phyloP scores from a whole-genome alignment of 2,329 filamentous ascomycete genomes.

The Neodidymelliopsis sp. region DNA sequence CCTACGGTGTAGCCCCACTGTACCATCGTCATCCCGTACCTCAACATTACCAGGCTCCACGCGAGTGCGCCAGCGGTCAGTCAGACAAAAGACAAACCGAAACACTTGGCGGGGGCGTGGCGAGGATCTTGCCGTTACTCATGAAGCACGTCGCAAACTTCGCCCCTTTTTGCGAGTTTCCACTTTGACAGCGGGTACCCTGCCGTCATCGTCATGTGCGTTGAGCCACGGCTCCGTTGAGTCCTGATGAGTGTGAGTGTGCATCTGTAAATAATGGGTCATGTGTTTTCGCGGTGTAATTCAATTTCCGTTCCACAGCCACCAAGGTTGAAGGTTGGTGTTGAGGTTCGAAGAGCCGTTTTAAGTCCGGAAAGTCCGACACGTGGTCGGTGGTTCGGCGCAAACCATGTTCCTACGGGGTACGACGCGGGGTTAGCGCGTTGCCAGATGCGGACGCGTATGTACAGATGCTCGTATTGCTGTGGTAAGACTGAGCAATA shows the following conservation, averaged over 20 bases:
- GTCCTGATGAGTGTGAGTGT: too few species aligned
- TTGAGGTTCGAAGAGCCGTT: background rate
- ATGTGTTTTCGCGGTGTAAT: background rate
- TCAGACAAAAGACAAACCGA: conserved; percentile 17
- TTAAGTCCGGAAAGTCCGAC: conserved; percentile 7
- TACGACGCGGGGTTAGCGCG: conserved; percentile 9
- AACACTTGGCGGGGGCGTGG: conserved; percentile 18
- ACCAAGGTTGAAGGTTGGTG: background rate
- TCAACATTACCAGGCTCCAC: conserved; percentile 11
- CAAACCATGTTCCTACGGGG: background rate
- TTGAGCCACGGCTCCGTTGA: conserved; percentile 3
- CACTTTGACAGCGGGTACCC: conserved; percentile 3
- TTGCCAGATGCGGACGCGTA: background rate
- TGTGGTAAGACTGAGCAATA: too few species aligned
- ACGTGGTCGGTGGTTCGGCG: conserved; percentile 7
- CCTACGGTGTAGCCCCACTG: conserved; percentile 2
- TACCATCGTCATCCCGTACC: conserved; percentile 10
- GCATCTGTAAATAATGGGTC: too few species aligned
- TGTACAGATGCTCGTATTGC: background rate
- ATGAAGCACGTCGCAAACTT: conserved; percentile 15
- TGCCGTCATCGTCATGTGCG: background rate
- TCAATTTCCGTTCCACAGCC: background rate
- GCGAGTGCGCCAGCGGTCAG: conserved; percentile 4
- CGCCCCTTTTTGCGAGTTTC: too few species aligned
- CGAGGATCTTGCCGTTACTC: too few species aligned